phyloP scores from a whole-genome alignment of 495 filamentous ascomycete genomes.

The Penicillium herquei region DNA sequence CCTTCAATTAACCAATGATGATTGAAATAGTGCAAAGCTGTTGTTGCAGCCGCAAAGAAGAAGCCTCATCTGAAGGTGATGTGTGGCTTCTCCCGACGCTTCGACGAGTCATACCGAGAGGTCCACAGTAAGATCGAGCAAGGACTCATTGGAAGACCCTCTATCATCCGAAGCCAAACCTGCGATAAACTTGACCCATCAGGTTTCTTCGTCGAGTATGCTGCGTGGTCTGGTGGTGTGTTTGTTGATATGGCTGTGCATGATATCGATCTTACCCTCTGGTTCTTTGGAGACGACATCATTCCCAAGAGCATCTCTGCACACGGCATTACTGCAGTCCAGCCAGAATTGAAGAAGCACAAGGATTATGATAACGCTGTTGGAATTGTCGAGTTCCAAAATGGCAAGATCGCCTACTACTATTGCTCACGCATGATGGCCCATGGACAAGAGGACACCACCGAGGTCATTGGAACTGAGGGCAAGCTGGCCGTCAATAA shows the following conservation, averaged over 20 bases:
- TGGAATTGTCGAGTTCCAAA: slow-evolving; percentile 62
- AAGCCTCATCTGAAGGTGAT: slow-evolving; percentile 53
- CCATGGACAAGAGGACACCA: slow-evolving; percentile 60
- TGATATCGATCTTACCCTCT: slow-evolving; percentile 57
- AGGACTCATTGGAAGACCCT: slow-evolving; percentile 50
- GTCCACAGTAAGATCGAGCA: slow-evolving; percentile 44
- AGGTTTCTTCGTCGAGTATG: slow-evolving; percentile 58
- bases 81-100: slow-evolving; percentile 59
- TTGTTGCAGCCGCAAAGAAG: slow-evolving; percentile 15
- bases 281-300: slow-evolving; percentile 54
- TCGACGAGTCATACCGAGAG: slow-evolving; percentile 56
- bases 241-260: slow-evolving; percentile 60
- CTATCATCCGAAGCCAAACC: slow-evolving; percentile 55
- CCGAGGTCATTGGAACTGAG: slow-evolving; percentile 62
- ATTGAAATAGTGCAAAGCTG: slow-evolving; percentile 8
- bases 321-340: slow-evolving; percentile 57
- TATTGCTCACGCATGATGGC: slow-evolving; percentile 63
- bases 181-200: slow-evolving; percentile 56
- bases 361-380: slow-evolving; percentile 63
- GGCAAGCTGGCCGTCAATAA: slow-evolving; percentile 58
- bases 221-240: slow-evolving; percentile 57
- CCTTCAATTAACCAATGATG: not conserved
- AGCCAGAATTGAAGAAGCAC: slow-evolving; percentile 57
- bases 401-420: slow-evolving; percentile 60
- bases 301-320: slow-evolving; percentile 51